Conservation (phyloP, 2,329 filamentous ascomycete species). For the Colletotrichum camelliae region DNA sequence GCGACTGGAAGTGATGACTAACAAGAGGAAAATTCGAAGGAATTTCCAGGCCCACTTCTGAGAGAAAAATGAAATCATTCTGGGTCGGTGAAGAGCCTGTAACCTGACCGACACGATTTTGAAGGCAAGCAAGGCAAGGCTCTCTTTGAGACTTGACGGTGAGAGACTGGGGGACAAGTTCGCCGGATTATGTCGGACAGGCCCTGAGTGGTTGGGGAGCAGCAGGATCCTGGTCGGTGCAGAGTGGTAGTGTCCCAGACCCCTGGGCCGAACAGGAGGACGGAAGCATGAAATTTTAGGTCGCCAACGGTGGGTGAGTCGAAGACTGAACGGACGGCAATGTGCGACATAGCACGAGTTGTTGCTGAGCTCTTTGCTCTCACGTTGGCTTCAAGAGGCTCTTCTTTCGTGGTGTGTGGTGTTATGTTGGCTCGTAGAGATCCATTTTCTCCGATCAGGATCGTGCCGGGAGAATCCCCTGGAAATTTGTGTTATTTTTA, state of each 20-base stretch:
- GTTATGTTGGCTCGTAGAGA: neutral
- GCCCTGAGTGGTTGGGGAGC: neutral
- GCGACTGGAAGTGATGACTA: neutral
- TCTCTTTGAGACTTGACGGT: neutral
- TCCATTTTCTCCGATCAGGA: slow-evolving; percentile 1
- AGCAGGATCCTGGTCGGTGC: neutral
- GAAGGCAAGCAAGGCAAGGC: neutral
- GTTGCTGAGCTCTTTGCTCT: neutral
- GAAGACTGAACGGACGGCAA: neutral
- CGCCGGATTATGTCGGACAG: neutral
- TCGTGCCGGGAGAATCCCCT: neutral
- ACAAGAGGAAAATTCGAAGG: neutral
- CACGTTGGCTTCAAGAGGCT: neutral
- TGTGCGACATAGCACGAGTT: neutral
- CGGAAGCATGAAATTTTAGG: neutral
- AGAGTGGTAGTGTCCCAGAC: neutral
- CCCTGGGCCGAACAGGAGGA: neutral
- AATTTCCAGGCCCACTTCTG: neutral
- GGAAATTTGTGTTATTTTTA: slow-evolving; percentile 3
- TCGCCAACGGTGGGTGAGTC: neutral
- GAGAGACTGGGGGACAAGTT: neutral
- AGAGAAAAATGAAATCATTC: neutral
- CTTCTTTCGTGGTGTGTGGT: neutral
- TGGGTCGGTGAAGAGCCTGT: neutral
- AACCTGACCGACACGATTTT: neutral